Conservation (phyloP, 2,329 filamentous ascomycete species). For the Camillea tinctor region DNA sequence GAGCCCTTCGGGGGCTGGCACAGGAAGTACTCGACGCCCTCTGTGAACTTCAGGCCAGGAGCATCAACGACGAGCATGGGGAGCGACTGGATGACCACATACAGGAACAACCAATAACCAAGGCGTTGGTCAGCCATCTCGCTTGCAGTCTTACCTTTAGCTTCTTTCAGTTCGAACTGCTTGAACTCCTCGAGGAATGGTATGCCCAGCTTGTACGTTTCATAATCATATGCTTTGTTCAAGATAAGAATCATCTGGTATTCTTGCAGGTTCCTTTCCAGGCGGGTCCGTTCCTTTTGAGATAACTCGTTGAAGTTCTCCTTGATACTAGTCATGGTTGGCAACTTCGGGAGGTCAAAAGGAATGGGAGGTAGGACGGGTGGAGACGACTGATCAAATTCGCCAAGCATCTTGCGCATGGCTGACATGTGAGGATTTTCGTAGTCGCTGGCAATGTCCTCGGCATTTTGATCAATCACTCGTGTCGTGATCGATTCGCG, state of each 20-base stretch:
- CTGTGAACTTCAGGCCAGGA: constrained; percentile 64
- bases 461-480: constrained; percentile 65
- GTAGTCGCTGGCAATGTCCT: constrained; percentile 52
- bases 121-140: constrained; percentile 70
- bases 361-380: constrained; percentile 90
- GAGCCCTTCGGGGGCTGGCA: constrained; percentile 73
- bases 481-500: constrained; percentile 75
- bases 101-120: constrained; percentile 80
- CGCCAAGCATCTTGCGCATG: constrained; percentile 75
- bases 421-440: constrained; percentile 64
- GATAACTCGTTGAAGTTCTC: constrained; percentile 64
- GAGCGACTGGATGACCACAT: constrained; percentile 72
- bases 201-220: constrained; percentile 56
- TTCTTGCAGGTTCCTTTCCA: constrained; percentile 70
- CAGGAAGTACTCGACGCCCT: constrained; percentile 79
- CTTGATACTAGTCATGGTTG: constrained; percentile 64
- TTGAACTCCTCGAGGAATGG: constrained; percentile 70
- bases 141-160: constrained; percentile 60
- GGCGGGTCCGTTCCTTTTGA: constrained; percentile 71
- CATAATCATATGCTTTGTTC: constrained; percentile 78
- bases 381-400: constrained; percentile 86
- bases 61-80: constrained; percentile 78
- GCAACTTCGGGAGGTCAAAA: constrained; percentile 80
- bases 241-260: constrained; percentile 76
- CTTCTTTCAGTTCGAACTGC: constrained; percentile 68